Evolutionary conservation across 768 basidiomycete genomes (phyloP).

Genomic region (Mycena latifolia): DNA sequence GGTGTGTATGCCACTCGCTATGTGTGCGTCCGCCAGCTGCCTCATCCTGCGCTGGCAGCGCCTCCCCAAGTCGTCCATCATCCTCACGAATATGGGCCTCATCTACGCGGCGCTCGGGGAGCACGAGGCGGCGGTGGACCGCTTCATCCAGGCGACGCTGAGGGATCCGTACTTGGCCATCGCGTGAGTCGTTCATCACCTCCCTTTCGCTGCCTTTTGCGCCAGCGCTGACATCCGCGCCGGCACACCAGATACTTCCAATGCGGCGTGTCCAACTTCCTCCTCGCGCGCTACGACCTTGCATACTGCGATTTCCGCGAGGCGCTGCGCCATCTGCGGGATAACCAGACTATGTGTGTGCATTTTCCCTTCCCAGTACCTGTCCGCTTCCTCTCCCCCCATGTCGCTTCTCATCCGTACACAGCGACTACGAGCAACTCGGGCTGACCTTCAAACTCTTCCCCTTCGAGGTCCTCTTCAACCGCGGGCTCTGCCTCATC

Average conservation of each 20-base stretch:
- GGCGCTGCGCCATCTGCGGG: constrained; percentile 82
- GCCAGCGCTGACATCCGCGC: not conserved
- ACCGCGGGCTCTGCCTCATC: constrained; percentile 83
- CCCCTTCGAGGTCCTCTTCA: constrained; percentile 92
- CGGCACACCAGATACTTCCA: constrained; percentile 77
- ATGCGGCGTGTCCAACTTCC: constrained; percentile 91
- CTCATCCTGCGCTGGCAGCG: constrained; percentile 50
- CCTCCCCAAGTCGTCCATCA: constrained; percentile 83
- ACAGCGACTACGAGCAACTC: constrained; percentile 90
- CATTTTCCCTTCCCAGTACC: not conserved
- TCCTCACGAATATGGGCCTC: constrained; percentile 71
- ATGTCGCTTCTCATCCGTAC: constrained; percentile 21
- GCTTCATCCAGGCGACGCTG: constrained; percentile 64
- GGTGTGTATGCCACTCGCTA: too few relatives aligned
- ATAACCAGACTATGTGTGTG: constrained; percentile 82
- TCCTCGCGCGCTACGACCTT: constrained; percentile 79
- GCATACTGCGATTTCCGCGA: constrained; percentile 89
- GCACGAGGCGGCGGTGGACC: constrained; percentile 68
- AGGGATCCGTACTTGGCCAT: constrained; percentile 75
- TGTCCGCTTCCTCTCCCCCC: too few relatives aligned
- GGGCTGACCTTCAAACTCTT: constrained; percentile 91
- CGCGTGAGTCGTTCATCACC: too few relatives aligned
- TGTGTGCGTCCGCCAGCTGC: too few relatives aligned
- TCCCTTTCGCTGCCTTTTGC: not conserved
- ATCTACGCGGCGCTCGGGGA: constrained; percentile 76